These are phyloP conservation scores for Cyberlindnera americana DNA, from an alignment of 805 yeast genomes.

Conservation along the genomic window DNA sequence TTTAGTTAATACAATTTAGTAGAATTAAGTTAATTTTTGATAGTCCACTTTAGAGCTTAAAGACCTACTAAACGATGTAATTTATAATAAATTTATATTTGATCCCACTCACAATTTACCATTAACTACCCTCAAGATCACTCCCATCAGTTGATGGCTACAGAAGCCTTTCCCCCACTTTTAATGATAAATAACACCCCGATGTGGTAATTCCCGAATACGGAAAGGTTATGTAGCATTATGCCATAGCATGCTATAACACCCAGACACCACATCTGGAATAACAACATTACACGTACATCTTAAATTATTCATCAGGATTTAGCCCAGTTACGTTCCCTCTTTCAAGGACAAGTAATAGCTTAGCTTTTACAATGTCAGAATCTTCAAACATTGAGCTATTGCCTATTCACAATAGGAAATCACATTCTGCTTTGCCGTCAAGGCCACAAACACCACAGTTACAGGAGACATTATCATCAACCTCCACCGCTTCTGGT, in stretches of 20 bases:
- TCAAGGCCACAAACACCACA: conserved; percentile 12
- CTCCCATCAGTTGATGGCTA: conserved; percentile 5
- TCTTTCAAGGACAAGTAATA: no score
- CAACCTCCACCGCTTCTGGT: no score
- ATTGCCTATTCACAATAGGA: conserved; percentile 22
- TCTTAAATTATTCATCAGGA: no score
- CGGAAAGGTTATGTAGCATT: background rate
- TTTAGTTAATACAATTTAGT: no score
- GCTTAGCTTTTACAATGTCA: no score
- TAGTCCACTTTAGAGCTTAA: no score
- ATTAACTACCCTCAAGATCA: background rate
- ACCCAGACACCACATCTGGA: conserved; percentile 1
- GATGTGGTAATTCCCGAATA: background rate
- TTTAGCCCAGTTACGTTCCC: no score
- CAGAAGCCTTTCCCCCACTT: no score
- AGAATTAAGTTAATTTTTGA: no score
- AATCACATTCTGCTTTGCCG: conserved; percentile 14
- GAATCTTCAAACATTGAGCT: conserved; percentile 20
- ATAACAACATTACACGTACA: no score
- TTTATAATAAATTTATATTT: no score
- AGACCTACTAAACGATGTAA: background rate
- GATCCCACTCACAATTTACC: conserved; percentile 1
- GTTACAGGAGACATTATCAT: background rate
- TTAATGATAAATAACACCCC: no score
- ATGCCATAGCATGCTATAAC: background rate